Conservation (phyloP, 2,329 filamentous ascomycete species). For the Didymella segeticola region DNA sequence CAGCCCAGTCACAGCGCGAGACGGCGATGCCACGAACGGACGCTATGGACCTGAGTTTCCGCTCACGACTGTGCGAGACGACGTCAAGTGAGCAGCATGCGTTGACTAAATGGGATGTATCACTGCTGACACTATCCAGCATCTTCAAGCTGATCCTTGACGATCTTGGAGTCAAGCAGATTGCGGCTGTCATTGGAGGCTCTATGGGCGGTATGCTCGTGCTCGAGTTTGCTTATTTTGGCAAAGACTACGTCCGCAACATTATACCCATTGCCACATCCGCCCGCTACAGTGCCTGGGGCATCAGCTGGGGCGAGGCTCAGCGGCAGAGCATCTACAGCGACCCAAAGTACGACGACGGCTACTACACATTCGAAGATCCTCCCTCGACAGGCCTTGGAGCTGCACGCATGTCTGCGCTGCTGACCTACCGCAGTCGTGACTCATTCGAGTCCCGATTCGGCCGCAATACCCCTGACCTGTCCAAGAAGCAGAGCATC, state of each 20-base stretch:
- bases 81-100: slow-evolving; percentile 75
- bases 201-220: slow-evolving; percentile 91
- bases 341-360: slow-evolving; percentile 97
- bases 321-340: slow-evolving; percentile 95
- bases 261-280: slow-evolving; percentile 87
- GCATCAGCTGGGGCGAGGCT: slow-evolving; percentile 89
- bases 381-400: slow-evolving; percentile 86
- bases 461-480: slow-evolving; percentile 88
- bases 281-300: slow-evolving; percentile 84
- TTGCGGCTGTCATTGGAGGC: slow-evolving; percentile 81
- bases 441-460: slow-evolving; percentile 97
- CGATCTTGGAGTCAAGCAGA: slow-evolving; percentile 77
- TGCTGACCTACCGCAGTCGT: slow-evolving; percentile 93
- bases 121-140: slow-evolving; percentile 50
- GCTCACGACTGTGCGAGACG: slow-evolving; percentile 91
- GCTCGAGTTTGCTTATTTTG: slow-evolving; percentile 91
- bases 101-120: neutral
- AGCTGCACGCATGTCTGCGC: slow-evolving; percentile 93
- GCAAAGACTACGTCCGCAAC: slow-evolving; percentile 80
- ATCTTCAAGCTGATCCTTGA: slow-evolving; percentile 82
- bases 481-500: slow-evolving; percentile 82
- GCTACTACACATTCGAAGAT: slow-evolving; percentile 88
- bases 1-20: slow-evolving; percentile 87
- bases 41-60: slow-evolving; percentile 96
- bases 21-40: slow-evolving; percentile 75